Base-by-base conservation (phyloP, 2,329 filamentous ascomycete species). In the Harringtonia aguacate region DNA sequence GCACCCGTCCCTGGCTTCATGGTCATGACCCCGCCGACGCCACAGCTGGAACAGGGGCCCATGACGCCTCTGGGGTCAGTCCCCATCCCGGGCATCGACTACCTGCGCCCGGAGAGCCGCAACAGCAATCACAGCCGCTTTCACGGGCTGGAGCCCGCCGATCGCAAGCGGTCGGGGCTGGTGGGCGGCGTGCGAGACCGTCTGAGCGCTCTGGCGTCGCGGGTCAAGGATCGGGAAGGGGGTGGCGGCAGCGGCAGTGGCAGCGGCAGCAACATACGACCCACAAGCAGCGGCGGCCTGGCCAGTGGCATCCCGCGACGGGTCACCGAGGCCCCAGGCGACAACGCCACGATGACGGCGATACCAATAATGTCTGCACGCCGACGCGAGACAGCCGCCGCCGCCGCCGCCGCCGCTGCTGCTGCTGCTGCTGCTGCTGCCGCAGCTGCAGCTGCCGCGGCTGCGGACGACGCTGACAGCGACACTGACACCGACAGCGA, bases 11-110 rank as follows among this genome's bases (percentile, higher is more conserved):
- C 68, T 5, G 55, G 61, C n/a, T 67, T 63, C 37, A 53, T 69
- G 20, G 66, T 65, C 57, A 70, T 69, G 67, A 70, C 67, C 30
- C 67, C 68, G 4, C 67, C 68, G 14, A 68, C 68, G 21, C 68
- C 67, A 6, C 24, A 27, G 3, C 49, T 50, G 18, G 53, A 36
- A 17, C 37, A 46, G 38, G 48, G 48, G 24, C 24, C 24, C 7
- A 27, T 10, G 24, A 27, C 24, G 8, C 35, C 18, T 6, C 12
- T 12, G 36, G 8, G 5, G 34, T 22, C 18, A 18, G 18, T n/a
- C n/a, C n/a, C n/a, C n/a, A n/a, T n/a, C n/a, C 12, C 27, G 8
- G 21, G 18, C 38, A 22, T 22, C 17, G 10, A 55, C 51, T 39
- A 52, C 46, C 44, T 57, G 46, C 41, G 50, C 42, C 35, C 56